These are phyloP conservation scores for Hibiscus mutabilis DNA, from an alignment of 345 rosid genomes.

Conservation along the genomic window DNA sequence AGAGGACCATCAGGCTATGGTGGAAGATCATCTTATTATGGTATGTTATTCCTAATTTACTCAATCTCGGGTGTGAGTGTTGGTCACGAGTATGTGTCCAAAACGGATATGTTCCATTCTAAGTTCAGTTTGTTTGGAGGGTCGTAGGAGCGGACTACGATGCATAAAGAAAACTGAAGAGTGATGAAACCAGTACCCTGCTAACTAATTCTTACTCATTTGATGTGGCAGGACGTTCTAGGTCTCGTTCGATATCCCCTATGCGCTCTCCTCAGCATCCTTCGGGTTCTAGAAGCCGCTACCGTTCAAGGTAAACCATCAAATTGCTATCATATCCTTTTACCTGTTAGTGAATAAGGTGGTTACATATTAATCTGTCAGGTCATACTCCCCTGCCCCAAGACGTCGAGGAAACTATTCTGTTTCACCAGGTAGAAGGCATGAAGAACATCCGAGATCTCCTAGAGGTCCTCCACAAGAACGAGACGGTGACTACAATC, in stretches of 20 bases:
- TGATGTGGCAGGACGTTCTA: constrained; percentile 57
- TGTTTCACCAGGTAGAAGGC: constrained; percentile 64
- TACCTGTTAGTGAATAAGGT: neutral
- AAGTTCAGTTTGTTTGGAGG: too few relatives aligned
- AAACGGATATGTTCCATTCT: too few relatives aligned
- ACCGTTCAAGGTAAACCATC: constrained; percentile 64
- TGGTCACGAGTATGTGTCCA: neutral
- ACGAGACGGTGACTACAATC: constrained; percentile 35
- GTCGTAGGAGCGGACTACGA: too few relatives aligned
- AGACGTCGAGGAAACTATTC: constrained; percentile 56
- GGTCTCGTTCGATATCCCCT: constrained; percentile 65
- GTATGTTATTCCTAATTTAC: constrained; percentile 29
- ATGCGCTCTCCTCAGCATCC: constrained; percentile 73
- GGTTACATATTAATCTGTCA: constrained; percentile 14
- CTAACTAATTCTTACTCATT: neutral
- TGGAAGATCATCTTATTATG: constrained; percentile 56
- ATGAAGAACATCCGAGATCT: constrained; percentile 54
- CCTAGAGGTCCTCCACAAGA: constrained; percentile 73
- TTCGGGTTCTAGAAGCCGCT: constrained; percentile 60
- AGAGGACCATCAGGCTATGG: constrained; percentile 67
- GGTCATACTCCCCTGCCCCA: constrained; percentile 81
- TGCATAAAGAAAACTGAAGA: too few relatives aligned
- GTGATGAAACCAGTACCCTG: neutral
- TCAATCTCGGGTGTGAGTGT: neutral
- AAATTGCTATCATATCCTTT: neutral